Evolutionary conservation across 2,329 filamentous ascomycete genomes (phyloP).

Genomic region (Colletotrichum sp.): DNA sequence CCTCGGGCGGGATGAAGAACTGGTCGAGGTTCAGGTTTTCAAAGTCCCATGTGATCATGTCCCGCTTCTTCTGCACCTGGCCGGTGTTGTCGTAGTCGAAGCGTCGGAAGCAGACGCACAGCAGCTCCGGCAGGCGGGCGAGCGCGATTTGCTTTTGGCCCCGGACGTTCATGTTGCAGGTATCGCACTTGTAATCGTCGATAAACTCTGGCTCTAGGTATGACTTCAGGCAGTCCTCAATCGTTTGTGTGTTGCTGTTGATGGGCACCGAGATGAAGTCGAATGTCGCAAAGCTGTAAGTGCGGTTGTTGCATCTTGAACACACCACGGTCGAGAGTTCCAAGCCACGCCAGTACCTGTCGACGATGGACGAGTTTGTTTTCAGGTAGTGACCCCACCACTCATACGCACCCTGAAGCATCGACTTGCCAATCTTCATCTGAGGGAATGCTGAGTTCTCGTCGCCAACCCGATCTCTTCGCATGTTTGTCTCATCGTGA

Average conservation of each 20-base stretch:
- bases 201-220: slow-evolving; percentile 73
- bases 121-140: slow-evolving; percentile 78
- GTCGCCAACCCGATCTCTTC: slow-evolving; percentile 34
- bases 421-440: slow-evolving; percentile 33
- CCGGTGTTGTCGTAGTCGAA: slow-evolving; percentile 41
- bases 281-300: slow-evolving; percentile 47
- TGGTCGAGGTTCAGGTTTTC: slow-evolving; percentile 65
- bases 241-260: slow-evolving; percentile 34
- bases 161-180: slow-evolving; percentile 71
- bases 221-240: slow-evolving; percentile 70
- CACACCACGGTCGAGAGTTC: slow-evolving; percentile 77
- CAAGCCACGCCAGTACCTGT: slow-evolving; percentile 80
- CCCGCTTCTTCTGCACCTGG: slow-evolving; percentile 63
- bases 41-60: slow-evolving; percentile 78
- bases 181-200: slow-evolving; percentile 74
- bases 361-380: slow-evolving; percentile 77
- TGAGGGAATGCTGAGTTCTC: slow-evolving; percentile 30
- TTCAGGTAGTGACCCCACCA: slow-evolving; percentile 78
- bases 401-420: slow-evolving; percentile 65
- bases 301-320: slow-evolving; percentile 58
- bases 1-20: slow-evolving; percentile 43
- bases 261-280: slow-evolving; percentile 61
- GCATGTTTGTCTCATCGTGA: slow-evolving; percentile 81
- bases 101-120: slow-evolving; percentile 79
- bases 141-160: slow-evolving; percentile 76